Evolutionary conservation across 1,139 yeast genomes (phyloP).

Genomic region (Hansenula lynferdii): DNA sequence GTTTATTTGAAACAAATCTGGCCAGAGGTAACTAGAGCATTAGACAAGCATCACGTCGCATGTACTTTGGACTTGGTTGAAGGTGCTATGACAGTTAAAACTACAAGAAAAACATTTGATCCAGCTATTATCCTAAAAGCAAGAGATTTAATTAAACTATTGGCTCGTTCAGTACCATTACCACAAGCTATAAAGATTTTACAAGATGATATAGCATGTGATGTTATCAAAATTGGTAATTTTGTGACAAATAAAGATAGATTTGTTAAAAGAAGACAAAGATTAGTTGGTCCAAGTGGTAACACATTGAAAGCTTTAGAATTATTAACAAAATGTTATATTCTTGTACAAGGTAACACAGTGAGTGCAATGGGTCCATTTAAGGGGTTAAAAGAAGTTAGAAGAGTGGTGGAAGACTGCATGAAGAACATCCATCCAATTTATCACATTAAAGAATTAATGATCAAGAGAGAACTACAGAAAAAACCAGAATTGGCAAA

Average conservation of each 20-base stretch:
- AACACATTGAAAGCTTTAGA: constrained; percentile 95
- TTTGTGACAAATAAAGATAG: constrained; percentile 88
- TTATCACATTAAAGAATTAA: constrained; percentile 91
- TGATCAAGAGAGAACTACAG: constrained; percentile 94
- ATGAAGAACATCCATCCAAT: constrained; percentile 96
- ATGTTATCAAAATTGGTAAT: constrained; percentile 91
- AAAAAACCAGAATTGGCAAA: constrained; percentile 92
- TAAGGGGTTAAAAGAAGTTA: constrained; percentile 86
- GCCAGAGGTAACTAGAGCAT: constrained; percentile 85
- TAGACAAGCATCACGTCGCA: constrained; percentile 68
- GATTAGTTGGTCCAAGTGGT: constrained; percentile 96
- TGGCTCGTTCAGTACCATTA: constrained; percentile 95
- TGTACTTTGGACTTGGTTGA: constrained; percentile 89
- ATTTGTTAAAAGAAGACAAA: constrained; percentile 91
- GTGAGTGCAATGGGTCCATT: constrained; percentile 97
- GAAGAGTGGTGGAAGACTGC: constrained; percentile 96
- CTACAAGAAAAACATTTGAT: constrained; percentile 92
- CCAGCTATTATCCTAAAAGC: constrained; percentile 94
- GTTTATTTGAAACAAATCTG: constrained; percentile 83
- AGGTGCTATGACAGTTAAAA: constrained; percentile 95
- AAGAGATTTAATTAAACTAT: constrained; percentile 85
- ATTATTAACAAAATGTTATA: constrained; percentile 86
- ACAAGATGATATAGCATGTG: constrained; percentile 93
- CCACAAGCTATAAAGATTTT: constrained; percentile 93
- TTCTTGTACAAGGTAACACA: constrained; percentile 95